Conservation (phyloP, 1,284 basidiomycete genomes). For the Lentinus polychrous region DNA sequence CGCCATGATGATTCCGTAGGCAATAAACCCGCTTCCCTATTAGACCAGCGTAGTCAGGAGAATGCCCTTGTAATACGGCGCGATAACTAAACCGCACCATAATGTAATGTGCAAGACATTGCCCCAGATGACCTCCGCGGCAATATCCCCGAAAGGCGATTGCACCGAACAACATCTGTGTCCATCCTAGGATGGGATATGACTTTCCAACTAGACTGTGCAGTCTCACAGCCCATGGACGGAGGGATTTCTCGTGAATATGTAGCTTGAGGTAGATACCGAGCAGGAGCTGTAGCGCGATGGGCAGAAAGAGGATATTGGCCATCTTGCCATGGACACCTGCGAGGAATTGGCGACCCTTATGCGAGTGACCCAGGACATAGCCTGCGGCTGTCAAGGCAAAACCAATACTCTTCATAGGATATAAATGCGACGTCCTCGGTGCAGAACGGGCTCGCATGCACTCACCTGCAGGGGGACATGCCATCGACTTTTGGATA, state of each 20-base stretch:
- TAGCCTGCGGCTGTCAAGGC: constrained; percentile 67
- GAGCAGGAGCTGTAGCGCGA: constrained; percentile 60
- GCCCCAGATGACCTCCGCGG: constrained; percentile 61
- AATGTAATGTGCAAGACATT: constrained; percentile 89
- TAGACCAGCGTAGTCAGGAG: not conserved
- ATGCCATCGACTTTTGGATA: constrained; percentile 77
- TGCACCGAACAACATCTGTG: constrained; percentile 74
- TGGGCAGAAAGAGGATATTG: constrained; percentile 61
- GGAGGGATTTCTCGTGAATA: constrained; percentile 72
- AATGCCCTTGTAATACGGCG: not conserved
- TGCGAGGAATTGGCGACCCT: constrained; percentile 64
- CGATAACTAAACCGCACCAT: constrained; percentile 52
- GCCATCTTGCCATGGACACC: constrained; percentile 71
- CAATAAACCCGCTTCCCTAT: constrained; percentile 78
- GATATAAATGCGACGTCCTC: not conserved
- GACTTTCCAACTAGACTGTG: constrained; percentile 83
- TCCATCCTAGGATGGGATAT: constrained; percentile 88
- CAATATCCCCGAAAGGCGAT: constrained; percentile 66
- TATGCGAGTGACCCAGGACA: constrained; percentile 76
- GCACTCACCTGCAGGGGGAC: constrained; percentile 69
- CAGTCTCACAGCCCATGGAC: constrained; percentile 65
- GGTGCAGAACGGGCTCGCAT: constrained; percentile 9
- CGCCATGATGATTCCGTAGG: constrained; percentile 80
- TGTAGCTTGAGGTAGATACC: constrained; percentile 94
- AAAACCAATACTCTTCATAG: constrained; percentile 53